Evolutionary conservation across 208 protist species (phyloP), one percentile per base, ranked within the genome.

Genomic region (Leishmania mexicana): DNA sequence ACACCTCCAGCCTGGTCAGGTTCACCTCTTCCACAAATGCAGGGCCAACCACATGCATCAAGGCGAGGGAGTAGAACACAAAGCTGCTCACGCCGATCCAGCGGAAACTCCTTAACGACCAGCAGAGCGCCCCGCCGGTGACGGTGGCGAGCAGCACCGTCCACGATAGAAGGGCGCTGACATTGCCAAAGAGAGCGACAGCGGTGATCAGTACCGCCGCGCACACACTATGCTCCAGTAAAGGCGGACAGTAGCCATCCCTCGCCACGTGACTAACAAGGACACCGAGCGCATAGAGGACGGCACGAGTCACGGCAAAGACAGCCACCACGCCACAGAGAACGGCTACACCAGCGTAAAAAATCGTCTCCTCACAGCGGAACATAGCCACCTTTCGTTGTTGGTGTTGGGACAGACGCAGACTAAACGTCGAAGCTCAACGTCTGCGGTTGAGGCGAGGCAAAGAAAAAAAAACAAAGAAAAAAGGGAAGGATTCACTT

Each of bases 51-150:
- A 85, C 8, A 53, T 85, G 78, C n/a, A 81, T 24, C 4, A 83
- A 31, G 21, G 64, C 53, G 7, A 87, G 15, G 40, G 58, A 65
- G 28, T 83, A 78, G 31, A 83, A 45, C 7, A 75, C 54, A 49
- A 87, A 88, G 71, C 79, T 58, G 60, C 57, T 38, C 45, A 86
- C 76, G 67, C 77, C 79, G 4, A 89, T 67, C 79, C 80, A 83
- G 53, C 82, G 84, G 71, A 83, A 82, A 60, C 88, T 92, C 45
- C 65, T 10, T 13, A 31, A 17, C 1, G 88, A 92, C 81, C 86
- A 85, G 54, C 86, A 79, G 31, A 86, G 45, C 60, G 79, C 70
- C 8, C 78, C 65, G 54, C 81, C 81, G 7, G 73, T 74, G n/a
- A 35, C 68, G 1, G 77, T 31, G 31, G 81, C 84, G 57, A 88